Evolutionary conservation across 768 basidiomycete species (phyloP).

Genomic region (Leucocoprinus birnbaumii): DNA sequence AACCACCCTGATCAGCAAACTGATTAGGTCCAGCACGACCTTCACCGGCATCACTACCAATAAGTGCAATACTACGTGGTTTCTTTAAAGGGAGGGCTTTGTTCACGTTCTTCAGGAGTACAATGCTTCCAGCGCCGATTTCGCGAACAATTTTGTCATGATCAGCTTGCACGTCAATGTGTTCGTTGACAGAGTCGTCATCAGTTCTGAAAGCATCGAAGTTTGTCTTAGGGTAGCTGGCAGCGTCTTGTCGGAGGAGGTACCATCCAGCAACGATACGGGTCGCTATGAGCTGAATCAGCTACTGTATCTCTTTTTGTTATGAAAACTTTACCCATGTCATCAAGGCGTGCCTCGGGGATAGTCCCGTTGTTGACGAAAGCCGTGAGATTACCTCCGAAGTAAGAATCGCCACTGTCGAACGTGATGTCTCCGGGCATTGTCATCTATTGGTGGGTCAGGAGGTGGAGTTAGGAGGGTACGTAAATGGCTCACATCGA

Average conservation of each 20-base stretch:
- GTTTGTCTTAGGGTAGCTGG: constrained; percentile 61
- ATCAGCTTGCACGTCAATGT: constrained; percentile 66
- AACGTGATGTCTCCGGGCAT: constrained; percentile 64
- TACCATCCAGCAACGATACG: constrained; percentile 74
- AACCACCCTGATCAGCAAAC: constrained; percentile 60
- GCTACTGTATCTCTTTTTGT: background rate
- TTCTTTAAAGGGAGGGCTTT: constrained; percentile 57
- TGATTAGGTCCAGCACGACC: constrained; percentile 67
- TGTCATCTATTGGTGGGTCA: constrained; percentile 48
- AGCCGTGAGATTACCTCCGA: constrained; percentile 63
- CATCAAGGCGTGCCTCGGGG: constrained; percentile 59
- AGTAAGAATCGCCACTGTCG: constrained; percentile 51
- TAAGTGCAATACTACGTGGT: constrained; percentile 54
- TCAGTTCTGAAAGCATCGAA: constrained; percentile 64
- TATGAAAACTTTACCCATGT: constrained; percentile 56
- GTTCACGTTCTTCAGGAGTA: constrained; percentile 71
- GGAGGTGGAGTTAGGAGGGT: background rate
- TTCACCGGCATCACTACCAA: constrained; percentile 67
- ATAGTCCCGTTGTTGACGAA: constrained; percentile 75
- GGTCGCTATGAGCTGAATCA: background rate
- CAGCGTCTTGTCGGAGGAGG: constrained; percentile 59
- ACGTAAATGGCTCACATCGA: constrained; percentile 46
- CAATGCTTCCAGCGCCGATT: constrained; percentile 71
- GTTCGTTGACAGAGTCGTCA: constrained; percentile 52
- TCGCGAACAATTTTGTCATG: constrained; percentile 67